Evolutionary conservation across 129 eudicot genomes (phyloP), one percentile per base, ranked within the genome.

Genomic region (Escallonia rubra): DNA sequence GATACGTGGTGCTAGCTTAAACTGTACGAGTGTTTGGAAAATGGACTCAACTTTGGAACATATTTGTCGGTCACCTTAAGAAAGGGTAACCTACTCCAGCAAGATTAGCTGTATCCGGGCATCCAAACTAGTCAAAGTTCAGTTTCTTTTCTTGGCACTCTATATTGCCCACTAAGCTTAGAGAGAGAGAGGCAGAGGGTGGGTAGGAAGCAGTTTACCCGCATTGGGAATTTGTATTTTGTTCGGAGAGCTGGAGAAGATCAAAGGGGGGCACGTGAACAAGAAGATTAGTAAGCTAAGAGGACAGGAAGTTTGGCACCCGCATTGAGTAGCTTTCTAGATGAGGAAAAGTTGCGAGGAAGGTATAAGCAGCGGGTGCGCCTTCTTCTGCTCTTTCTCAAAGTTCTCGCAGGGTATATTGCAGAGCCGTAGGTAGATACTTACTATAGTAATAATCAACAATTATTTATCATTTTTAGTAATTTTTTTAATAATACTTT

Each of bases 181-280:
- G 9, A 7, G 41, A 57, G 41, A 7, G 7, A 8, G 62, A 5
- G 12, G 47, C n/a, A 14, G 23, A 10, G 5, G 40, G 46, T 48
- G 59, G 4, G 76, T 62, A 61, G 68, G 76, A 43, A 71, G 61
- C 63, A 69, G 76, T 71, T 71, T 63, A 62, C 61, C 76, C 63
- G 44, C 39, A 56, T 34, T 41, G 69, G 42, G 69, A 71, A 71
- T 8, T 53, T 49, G 46, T 4, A 62, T 9, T 23, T 52, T 63
- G 14, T n/a, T 6, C 34, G 9, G 50, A 71, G 61, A 40, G 41
- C 42, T 42, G 59, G 51, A 40, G 16, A 8, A 40, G 53, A 8
- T 39, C 7, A 10, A 41, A 3, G 1, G 12, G n/a, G 61, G 62
- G 41, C 62, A 8, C 10, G 62, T 34, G 43, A 57, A 34, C 43